Percentiles rank a stretch among this genome's conserved stretches.
Evolutionary conservation across 306 rosid genomes (phyloP).

Genomic region (Vigna nakashimae): DNA sequence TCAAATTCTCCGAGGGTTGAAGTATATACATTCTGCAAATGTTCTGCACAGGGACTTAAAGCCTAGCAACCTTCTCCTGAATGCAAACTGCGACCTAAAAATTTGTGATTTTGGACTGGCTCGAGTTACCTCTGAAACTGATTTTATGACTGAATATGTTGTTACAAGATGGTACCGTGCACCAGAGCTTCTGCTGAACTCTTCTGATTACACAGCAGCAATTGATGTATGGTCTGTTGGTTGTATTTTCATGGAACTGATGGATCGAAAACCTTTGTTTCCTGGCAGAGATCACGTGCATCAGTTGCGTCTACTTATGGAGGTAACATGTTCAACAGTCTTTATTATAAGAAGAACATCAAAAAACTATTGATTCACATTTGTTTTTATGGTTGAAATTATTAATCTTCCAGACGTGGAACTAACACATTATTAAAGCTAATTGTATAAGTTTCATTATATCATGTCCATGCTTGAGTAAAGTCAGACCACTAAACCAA

Average conservation of each 20-base stretch:
- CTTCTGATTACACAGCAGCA: constrained; percentile 97
- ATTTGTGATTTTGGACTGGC: constrained; percentile 98
- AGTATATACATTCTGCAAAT: constrained; percentile 96
- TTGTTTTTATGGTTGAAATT: constrained; percentile 30
- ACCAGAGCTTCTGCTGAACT: constrained; percentile 89
- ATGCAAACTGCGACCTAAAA: constrained; percentile 94
- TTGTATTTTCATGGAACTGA: constrained; percentile 95
- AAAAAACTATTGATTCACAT: constrained; percentile 11
- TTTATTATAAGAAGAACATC: constrained; percentile 32
- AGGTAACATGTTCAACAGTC: constrained; percentile 59
- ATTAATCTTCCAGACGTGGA: constrained; percentile 33
- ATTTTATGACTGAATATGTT: constrained; percentile 96
- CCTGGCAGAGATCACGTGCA: constrained; percentile 98
- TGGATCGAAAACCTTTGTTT: constrained; percentile 94
- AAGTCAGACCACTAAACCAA: constrained; percentile 9
- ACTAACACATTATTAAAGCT: constrained; percentile 12
- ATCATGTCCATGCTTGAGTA: constrained; percentile 25
- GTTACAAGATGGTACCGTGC: constrained; percentile 99
- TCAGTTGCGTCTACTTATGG: constrained; percentile 94
- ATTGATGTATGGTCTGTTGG: constrained; percentile 99
- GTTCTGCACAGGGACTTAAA: constrained; percentile 96
- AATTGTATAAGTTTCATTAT: constrained; percentile 28
- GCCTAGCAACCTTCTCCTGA: constrained; percentile 94
- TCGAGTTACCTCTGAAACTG: constrained; percentile 96
- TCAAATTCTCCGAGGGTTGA: constrained; percentile 96